A percentile compares a stretch with the other conserved stretches of the same genome.
phyloP scores from a whole-genome alignment of 768 basidiomycete species.

The Psilocybe subaeruginosa region DNA sequence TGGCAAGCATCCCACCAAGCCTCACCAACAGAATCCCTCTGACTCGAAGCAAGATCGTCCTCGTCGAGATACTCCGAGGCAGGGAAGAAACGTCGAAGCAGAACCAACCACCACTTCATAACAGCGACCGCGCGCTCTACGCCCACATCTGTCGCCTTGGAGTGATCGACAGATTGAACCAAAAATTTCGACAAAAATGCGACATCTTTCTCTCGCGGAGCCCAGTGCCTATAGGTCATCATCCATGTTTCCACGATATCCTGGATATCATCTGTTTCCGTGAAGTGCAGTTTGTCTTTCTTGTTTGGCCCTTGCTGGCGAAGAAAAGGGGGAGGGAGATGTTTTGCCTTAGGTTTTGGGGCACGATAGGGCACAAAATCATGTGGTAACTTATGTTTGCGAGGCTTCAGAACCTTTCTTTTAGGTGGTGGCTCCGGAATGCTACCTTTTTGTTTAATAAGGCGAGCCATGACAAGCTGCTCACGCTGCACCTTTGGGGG shows the following conservation, averaged over 20 bases:
- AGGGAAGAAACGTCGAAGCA: slow-evolving; percentile 68
- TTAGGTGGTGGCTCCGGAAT: slow-evolving; percentile 42
- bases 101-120: slow-evolving; percentile 81
- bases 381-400: slow-evolving; percentile 40
- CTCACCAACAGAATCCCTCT: slow-evolving; percentile 51
- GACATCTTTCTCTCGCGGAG: slow-evolving; percentile 76
- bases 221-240: slow-evolving; percentile 53
- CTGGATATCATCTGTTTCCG: slow-evolving; percentile 75
- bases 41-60: slow-evolving; percentile 34
- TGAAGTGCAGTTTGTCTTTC: slow-evolving; percentile 59
- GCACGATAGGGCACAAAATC: slow-evolving; percentile 46
- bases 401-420: slow-evolving; percentile 60
- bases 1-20: slow-evolving; percentile 86
- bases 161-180: slow-evolving; percentile 64
- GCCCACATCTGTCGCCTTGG: slow-evolving; percentile 55
- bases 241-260: slow-evolving; percentile 79
- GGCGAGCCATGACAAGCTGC: slow-evolving; percentile 63
- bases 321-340: slow-evolving; percentile 50
- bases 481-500: slow-evolving; percentile 75
- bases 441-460: slow-evolving; percentile 45
- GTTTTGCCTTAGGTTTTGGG: slow-evolving; percentile 60
- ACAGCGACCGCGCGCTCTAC: slow-evolving; percentile 71
- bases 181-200: slow-evolving; percentile 77
- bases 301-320: slow-evolving; percentile 60
- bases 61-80: slow-evolving; percentile 50